Conservation (phyloP, 2,329 filamentous ascomycete species). For the Ceratocystiopsis brevicomis region DNA sequence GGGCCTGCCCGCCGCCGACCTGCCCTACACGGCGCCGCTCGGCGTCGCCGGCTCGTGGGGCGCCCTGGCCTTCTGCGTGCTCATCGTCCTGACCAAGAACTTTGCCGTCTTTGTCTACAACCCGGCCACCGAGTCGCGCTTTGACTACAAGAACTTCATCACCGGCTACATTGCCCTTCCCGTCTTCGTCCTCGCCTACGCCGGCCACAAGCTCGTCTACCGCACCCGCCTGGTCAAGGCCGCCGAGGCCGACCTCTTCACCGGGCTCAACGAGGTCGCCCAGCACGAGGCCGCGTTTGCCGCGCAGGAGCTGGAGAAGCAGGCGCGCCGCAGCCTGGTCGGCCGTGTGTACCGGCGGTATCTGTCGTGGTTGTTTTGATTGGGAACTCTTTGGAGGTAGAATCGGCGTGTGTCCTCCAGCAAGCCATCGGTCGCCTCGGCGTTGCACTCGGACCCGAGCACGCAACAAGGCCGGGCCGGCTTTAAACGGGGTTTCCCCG, state of each 20-base stretch:
- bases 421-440: no score
- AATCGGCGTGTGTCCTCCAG: no score
- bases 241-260: constrained; percentile 33
- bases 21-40: constrained; percentile 24
- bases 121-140: constrained; percentile 35
- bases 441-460: no score
- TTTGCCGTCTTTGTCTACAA: constrained; percentile 46
- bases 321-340: no score
- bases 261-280: constrained; percentile 16
- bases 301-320: no score
- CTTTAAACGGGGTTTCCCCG: no score
- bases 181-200: constrained; percentile 38
- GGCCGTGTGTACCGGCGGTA: no score
- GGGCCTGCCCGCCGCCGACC: constrained; percentile 25
- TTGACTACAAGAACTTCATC: constrained; percentile 42
- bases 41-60: no score
- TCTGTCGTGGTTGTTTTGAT: no score
- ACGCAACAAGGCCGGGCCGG: no score
- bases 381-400: no score
- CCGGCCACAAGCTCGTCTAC: constrained; percentile 37
- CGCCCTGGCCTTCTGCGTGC: constrained; percentile 45
- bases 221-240: constrained; percentile 21
- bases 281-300: no score
- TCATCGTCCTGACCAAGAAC: constrained; percentile 44
- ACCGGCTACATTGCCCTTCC: constrained; percentile 46